Base-by-base conservation (phyloP, 306 rosid species). In the Lathyrus sativus region DNA sequence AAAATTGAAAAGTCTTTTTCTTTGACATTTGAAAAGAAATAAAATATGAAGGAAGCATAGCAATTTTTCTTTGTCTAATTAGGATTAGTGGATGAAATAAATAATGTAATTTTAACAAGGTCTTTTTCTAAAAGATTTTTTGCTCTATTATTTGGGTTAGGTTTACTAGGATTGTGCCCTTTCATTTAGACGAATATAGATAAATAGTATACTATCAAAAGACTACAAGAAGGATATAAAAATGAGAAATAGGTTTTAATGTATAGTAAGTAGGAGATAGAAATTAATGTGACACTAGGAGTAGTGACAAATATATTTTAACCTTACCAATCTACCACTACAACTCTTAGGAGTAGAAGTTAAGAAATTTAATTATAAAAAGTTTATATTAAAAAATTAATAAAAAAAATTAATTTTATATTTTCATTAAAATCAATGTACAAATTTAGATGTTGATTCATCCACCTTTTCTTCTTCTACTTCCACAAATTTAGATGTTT, bases 51-150 rank as follows among this genome's bases (percentile, higher is more conserved):
- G 61, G 68, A 35, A 24, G 2, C 26, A 24, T 60, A 72, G 66
- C 2, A 70, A 15, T 35, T 67, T 70, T 63, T 22, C 43, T 19
- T 61, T 22, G 18, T 71, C 26, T 24, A 24, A n/a, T n/a, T n/a
- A 24, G 15, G 39, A 66, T 41, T 54, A 17, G 74, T 42, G 24
- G 46, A 62, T 71, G 59, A 45, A 67, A 72, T 38, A 56, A 31
- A 61, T 63, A 61, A 67, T 35, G 60, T 71, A 55, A 3, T 41
- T 69, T 35, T 17, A 76, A 72, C 76, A 58, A 68, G 24, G 28
- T 49, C 50, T 14, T 11, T 67, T 71, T 60, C 17, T 31, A 19
- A 13, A 38, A 35, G 28, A 28, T 65, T 55, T 54, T 28, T 43
- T 11, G 31, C 50, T 68, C 41, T 31, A 19, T 26, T 26, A 33